phyloP scores from a whole-genome alignment of 2,329 filamentous ascomycete species.

The Penicillium sp. region DNA sequence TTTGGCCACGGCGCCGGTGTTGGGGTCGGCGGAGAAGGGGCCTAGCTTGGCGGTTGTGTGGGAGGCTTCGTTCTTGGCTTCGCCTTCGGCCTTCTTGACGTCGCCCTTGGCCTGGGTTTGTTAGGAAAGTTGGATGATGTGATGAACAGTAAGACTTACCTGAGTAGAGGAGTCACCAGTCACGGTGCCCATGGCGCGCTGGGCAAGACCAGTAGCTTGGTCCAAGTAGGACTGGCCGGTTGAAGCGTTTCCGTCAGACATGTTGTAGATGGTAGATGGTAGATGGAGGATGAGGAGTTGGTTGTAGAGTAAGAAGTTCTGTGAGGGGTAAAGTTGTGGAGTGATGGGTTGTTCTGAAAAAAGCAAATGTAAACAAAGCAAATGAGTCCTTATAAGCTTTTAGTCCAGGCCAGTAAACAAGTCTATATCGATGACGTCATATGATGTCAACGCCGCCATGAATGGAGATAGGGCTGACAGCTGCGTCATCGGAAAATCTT shows the following conservation, averaged over 20 bases:
- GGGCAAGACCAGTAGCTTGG: conserved; percentile 70
- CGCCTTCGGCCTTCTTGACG: conserved; percentile 63
- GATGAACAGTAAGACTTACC: conserved; percentile 36
- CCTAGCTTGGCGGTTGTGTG: conserved; percentile 76
- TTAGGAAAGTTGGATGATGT: conserved; percentile 18
- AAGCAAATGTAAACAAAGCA: not conserved
- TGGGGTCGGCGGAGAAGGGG: conserved; percentile 65
- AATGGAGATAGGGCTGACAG: not conserved
- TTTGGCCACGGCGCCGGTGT: conserved; percentile 68
- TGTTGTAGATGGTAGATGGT: conserved; percentile 13
- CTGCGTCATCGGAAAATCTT: conserved; percentile 15
- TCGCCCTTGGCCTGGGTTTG: conserved; percentile 65
- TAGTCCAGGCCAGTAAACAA: not conserved
- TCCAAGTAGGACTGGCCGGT: conserved; percentile 79
- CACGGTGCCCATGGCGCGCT: conserved; percentile 70
- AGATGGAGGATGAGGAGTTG: not conserved
- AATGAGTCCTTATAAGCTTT: not conserved
- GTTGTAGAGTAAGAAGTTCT: too few species aligned
- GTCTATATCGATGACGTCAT: conserved; percentile 18
- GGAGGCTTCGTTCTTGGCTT: conserved; percentile 69
- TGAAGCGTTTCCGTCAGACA: conserved; percentile 55
- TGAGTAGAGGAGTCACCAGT: conserved; percentile 73
- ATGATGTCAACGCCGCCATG: not conserved
- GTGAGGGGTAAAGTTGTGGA: not conserved
- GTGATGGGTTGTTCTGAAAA: too few species aligned